Evolutionary conservation across 2,329 filamentous ascomycete species (phyloP), one percentile per base, ranked within the genome.

Genomic region (Botrytis byssoidea): DNA sequence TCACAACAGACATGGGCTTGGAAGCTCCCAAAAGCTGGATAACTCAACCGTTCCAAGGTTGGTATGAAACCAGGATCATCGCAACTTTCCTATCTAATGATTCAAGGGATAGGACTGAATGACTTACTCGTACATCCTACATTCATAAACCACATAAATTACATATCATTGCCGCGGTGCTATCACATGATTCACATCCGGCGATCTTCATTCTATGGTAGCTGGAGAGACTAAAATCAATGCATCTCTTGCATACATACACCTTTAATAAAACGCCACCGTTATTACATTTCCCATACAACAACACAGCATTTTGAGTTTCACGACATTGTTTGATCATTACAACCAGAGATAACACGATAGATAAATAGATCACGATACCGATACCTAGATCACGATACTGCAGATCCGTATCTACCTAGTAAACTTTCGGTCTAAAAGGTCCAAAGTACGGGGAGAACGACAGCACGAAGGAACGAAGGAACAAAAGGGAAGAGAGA

Each of bases 381-480:
- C 61, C 61, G 61, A 55, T n/a, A 35, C 37, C 37, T 37, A 12
- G 35, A 40, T 61, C 64, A 64, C 61, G 37, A 29, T 42, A 32
- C 61, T 37, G 37, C 61, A 44, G n/a, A 64, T 46, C 61, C 61
- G 51, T 55, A 51, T 37, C 4, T 29, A 29, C 51, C 35, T 55
- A n/a, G 37, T 40, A n/a, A 66, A 35, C 29, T 48, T 22, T 22
- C 22, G 60, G 37, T 42, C 60, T 10, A 63, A 63, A 32, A 68
- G 48, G 35, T 42, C n/a, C 9, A 65, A 57, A 68, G 66, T 68
- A 68, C 66, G 35, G 66, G 66, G 35, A 42, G 46, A 55, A 40
- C 14, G 22, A 67, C 29, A 55, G 42, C 18, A 44, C 16, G 16
- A 44, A 18, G 7, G 42, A 44, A 44, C 42, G 42, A 20, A 44